Base-by-base conservation (phyloP, 1,284 basidiomycete species). In the Pascua guehoae region DNA sequence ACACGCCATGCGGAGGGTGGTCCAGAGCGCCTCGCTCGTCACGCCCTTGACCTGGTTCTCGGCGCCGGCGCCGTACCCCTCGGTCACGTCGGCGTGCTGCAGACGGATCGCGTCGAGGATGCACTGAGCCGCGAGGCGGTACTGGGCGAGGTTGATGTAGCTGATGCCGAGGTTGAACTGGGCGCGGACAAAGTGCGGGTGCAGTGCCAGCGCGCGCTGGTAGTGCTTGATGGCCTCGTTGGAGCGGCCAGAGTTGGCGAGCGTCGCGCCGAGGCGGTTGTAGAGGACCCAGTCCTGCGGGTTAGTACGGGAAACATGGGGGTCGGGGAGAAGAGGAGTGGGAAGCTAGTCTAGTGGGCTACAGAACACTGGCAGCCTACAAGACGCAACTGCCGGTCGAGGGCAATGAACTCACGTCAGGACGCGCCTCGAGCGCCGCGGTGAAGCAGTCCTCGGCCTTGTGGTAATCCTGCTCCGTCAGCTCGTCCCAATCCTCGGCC, bases 381-480 rank as follows among this genome's bases (percentile, higher is more conserved):
- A 32, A 3, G 24, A 7, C 24, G 24, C 24, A 32, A 32, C 24
- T 32, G 24, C 24, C 24, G 7, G 24, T 32, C 24, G n/a, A 32
- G 24, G 24, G 24, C 7, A 7, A 7, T 32, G 24, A 7, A 32
- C 24, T 32, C 24, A 32, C 24, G 61, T 92, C 86, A 1, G 94
- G 95, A 56, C 91, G 83, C 49, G 91, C 87, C 16, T 86, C 86
- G 56, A 98, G 79, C 0, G 96, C 95, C 1, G 94, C 85, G 45
- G 82, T 81, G 79, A 98, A 98, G 77, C 95, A 99, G 74, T 99
- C 95, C 65, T 89, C 87, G 0, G 95, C 91, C 71, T 92, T 92
- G 42, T 80, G 81, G 70, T 93, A 98, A 54, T 98, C 91, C 87
- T 91, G 65, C 5, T 4, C n/a, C 53, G 36, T 43, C 53, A 56